A percentile compares a stretch with the other conserved stretches of the same genome.
Evolutionary conservation across 2,329 filamentous ascomycete species (phyloP).

Genomic region (Xylaria multiplex): DNA sequence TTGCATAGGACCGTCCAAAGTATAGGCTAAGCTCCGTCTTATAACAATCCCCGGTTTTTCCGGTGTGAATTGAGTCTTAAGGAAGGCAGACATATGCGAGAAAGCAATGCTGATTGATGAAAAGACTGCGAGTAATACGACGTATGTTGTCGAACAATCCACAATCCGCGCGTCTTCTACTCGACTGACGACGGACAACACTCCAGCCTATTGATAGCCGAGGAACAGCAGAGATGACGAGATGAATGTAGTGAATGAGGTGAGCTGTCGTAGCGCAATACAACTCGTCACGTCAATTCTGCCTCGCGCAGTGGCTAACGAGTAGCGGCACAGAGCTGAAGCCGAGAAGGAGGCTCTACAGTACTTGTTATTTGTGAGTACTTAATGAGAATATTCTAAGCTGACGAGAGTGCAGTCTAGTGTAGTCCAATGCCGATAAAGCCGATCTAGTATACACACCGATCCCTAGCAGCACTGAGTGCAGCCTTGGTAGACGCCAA

Average conservation of each 20-base stretch:
- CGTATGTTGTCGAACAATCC: neutral
- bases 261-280: neutral
- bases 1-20: too few species aligned
- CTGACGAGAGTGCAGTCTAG: slow-evolving; percentile 14
- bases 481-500: slow-evolving; percentile 6
- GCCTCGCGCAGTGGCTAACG: slow-evolving; percentile 18
- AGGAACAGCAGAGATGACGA: neutral
- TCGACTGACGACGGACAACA: neutral
- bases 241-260: neutral
- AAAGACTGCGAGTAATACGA: too few species aligned
- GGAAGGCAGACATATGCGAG: neutral
- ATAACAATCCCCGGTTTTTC: too few species aligned
- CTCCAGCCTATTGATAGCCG: neutral
- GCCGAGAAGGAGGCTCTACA: neutral
- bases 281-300: slow-evolving; percentile 14
- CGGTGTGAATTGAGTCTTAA: neutral
- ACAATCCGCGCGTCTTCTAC: neutral
- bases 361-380: slow-evolving; percentile 11
- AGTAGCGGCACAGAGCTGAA: slow-evolving; percentile 22
- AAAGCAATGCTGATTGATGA: neutral
- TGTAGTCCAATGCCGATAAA: slow-evolving; percentile 1
- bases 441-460: slow-evolving; percentile 1
- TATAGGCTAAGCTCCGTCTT: too few species aligned
- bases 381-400: slow-evolving; percentile 7
- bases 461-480: neutral